Percentiles rank a stretch among this genome's conserved stretches.
These are phyloP conservation scores for Knoxdaviesia capensis DNA, from an alignment of 2,329 filamentous ascomycete species.

Conservation along the genomic window DNA sequence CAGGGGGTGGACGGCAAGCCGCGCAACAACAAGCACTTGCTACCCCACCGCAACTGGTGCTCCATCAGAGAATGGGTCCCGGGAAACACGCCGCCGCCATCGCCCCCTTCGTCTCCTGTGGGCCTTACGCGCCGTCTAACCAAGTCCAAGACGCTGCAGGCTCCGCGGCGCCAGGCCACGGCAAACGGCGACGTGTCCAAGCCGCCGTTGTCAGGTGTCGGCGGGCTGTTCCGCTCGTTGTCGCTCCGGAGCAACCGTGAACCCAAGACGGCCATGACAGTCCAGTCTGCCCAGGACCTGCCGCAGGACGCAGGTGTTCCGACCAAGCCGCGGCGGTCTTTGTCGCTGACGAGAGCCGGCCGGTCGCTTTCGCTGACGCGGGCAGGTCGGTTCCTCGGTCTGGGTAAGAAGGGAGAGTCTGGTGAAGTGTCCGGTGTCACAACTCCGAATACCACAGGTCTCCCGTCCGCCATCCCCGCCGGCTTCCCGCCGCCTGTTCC, in stretches of 20 bases:
- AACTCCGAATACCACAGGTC: too few species aligned
- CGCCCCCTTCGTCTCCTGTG: slow-evolving; percentile 30
- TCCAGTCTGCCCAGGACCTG: too few species aligned
- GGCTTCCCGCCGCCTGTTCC: too few species aligned
- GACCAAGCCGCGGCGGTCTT: slow-evolving; percentile 4
- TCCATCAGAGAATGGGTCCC: slow-evolving; percentile 73
- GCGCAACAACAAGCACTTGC: slow-evolving; percentile 74
- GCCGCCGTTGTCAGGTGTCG: slow-evolving; percentile 6
- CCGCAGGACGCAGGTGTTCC: too few species aligned
- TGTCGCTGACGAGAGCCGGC: slow-evolving; percentile 2
- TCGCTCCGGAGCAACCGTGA: slow-evolving; percentile 14
- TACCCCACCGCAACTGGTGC: slow-evolving; percentile 91
- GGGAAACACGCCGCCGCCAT: slow-evolving; percentile 50
- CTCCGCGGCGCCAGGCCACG: slow-evolving; percentile 5
- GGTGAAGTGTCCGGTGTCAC: too few species aligned
- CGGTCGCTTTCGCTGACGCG: too few species aligned
- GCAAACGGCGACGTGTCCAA: too few species aligned
- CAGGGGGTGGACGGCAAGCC: slow-evolving; percentile 77
- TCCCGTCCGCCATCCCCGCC: too few species aligned
- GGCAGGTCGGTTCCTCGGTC: too few species aligned
- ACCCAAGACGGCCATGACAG: not conserved
- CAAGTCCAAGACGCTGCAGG: slow-evolving; percentile 10
- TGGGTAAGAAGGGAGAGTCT: too few species aligned
- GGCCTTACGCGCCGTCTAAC: too few species aligned
- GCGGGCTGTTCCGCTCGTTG: slow-evolving; percentile 13